A percentile compares a stretch with the other conserved stretches of the same genome.
Evolutionary conservation across 352 stramenopile species (phyloP).

Genomic region (Saprolegnia parasitica): DNA sequence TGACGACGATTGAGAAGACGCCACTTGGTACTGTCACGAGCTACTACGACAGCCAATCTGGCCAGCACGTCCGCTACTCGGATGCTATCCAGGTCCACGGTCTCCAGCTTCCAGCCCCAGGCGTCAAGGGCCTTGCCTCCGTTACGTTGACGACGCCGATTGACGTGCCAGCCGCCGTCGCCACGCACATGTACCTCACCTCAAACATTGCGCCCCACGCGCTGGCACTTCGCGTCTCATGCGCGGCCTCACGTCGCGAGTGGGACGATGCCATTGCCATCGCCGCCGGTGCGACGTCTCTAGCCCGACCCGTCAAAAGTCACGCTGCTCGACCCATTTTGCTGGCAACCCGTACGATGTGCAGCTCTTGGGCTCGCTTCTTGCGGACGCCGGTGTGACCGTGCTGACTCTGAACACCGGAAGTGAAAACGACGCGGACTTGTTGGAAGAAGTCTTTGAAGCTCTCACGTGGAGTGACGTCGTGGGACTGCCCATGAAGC

Average conservation of each 20-base stretch:
- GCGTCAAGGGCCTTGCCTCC: conserved; percentile 1
- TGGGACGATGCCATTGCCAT: conserved; percentile 10
- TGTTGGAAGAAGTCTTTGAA: conserved; percentile 20
- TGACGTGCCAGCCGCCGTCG: background rate
- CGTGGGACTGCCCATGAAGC: conserved; percentile 27
- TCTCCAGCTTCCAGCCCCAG: background rate
- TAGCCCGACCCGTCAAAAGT: conserved; percentile 11
- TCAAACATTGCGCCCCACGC: background rate
- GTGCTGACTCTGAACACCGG: conserved; percentile 11
- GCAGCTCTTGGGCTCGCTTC: conserved; percentile 12
- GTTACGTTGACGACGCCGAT: background rate
- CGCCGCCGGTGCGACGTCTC: background rate
- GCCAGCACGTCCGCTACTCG: conserved; percentile 22
- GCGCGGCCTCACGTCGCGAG: background rate
- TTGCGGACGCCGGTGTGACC: conserved; percentile 14
- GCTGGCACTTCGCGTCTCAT: conserved; percentile 3
- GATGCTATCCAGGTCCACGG: conserved; percentile 18
- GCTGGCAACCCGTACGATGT: background rate
- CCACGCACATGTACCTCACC: conserved; percentile 8
- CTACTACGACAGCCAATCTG: conserved; percentile 29
- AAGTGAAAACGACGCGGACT: conserved; percentile 6
- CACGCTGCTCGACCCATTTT: conserved; percentile 12
- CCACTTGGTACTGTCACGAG: no score
- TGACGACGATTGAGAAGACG: no score
- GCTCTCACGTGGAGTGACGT: conserved; percentile 27